phyloP scores from a whole-genome alignment of 495 filamentous ascomycete species.

The Penicillium bovifimosum region DNA sequence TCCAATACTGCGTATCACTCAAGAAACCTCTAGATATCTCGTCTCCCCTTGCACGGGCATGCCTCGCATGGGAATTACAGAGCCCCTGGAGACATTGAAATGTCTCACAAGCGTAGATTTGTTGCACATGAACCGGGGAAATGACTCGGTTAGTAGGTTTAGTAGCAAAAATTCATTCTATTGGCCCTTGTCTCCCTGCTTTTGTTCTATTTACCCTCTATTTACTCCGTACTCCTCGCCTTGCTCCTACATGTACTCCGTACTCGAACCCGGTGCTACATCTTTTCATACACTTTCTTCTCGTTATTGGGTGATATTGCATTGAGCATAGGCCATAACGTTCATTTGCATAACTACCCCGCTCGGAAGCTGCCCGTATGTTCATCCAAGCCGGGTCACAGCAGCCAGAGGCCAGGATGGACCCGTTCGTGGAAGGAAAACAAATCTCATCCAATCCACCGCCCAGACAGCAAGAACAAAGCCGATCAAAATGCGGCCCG shows the following conservation, averaged over 20 bases:
- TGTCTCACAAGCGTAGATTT: neutral
- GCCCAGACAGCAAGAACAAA: neutral
- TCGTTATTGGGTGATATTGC: neutral
- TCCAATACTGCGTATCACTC: neutral
- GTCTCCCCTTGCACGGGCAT: neutral
- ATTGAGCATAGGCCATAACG: neutral
- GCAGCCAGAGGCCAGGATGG: neutral
- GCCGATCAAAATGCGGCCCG: conserved; percentile 5
- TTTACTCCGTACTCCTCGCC: neutral
- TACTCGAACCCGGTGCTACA: neutral
- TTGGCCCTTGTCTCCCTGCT: neutral
- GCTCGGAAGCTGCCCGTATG: neutral
- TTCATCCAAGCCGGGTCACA: neutral
- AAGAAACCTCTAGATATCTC: neutral
- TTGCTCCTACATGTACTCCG: neutral
- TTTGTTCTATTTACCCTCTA: neutral
- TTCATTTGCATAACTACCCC: neutral
- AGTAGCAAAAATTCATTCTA: neutral
- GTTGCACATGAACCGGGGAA: neutral
- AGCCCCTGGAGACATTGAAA: neutral
- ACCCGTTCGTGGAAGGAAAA: neutral
- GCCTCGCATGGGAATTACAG: neutral
- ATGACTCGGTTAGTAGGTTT: neutral
- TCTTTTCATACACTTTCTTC: neutral
- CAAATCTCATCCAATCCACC: neutral